Evolutionary conservation across 495 filamentous ascomycete species (phyloP).

Genomic region (Massariosphaeria phaeospora): DNA sequence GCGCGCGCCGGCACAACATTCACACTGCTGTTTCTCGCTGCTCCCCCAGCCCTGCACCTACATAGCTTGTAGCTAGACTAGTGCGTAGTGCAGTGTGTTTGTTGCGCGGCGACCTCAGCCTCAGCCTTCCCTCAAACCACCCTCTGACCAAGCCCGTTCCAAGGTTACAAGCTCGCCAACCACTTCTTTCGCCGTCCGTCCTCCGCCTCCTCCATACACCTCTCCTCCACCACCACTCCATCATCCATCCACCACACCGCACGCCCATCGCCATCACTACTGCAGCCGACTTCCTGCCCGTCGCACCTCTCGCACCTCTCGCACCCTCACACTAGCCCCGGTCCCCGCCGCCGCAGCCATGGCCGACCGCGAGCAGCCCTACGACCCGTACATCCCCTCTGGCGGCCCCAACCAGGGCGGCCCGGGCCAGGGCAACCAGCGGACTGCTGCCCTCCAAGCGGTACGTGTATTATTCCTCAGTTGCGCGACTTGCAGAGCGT

Average conservation of each 20-base stretch:
- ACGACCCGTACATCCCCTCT: slow-evolving; percentile 87
- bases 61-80: too few species aligned
- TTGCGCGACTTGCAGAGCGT: not conserved
- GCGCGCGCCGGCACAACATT: too few species aligned
- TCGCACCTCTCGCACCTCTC: not conserved
- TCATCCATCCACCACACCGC: slow-evolving; percentile 5
- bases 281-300: not conserved
- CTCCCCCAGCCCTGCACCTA: too few species aligned
- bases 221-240: slow-evolving; percentile 1
- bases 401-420: slow-evolving; percentile 48
- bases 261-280: slow-evolving; percentile 9
- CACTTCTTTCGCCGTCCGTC: not conserved
- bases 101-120: too few species aligned
- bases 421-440: slow-evolving; percentile 56
- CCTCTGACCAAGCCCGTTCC: slow-evolving; percentile 23
- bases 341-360: slow-evolving; percentile 40
- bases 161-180: slow-evolving; percentile 19
- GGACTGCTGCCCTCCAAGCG: slow-evolving; percentile 70
- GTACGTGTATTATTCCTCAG: slow-evolving; percentile 51
- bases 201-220: slow-evolving; percentile 1
- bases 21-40: too few species aligned
- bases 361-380: slow-evolving; percentile 71
- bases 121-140: too few species aligned
- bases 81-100: too few species aligned
- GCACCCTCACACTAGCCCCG: slow-evolving; percentile 6